Conservation (phyloP, 805 yeast genomes). For the Barnettozyma pratensis region DNA sequence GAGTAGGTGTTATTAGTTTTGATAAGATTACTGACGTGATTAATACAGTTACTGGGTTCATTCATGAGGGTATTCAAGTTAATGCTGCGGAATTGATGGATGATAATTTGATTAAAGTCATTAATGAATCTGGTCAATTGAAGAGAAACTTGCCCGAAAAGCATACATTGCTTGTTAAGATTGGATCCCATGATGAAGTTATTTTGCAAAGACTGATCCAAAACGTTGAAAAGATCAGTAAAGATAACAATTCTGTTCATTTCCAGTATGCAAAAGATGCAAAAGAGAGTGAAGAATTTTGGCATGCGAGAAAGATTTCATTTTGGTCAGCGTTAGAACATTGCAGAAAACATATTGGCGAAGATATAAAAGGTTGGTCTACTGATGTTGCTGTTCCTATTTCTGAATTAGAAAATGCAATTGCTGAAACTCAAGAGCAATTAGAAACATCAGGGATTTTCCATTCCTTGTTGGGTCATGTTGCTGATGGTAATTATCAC, state of each 20-base stretch:
- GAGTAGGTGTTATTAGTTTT: conserved; percentile 61
- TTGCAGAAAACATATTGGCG: conserved; percentile 42
- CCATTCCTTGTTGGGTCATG: conserved; percentile 65
- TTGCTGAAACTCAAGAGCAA: conserved; percentile 54
- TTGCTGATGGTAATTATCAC: conserved; percentile 77
- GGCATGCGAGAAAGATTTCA: conserved; percentile 67
- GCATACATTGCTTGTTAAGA: conserved; percentile 56
- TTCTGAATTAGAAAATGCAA: conserved; percentile 52
- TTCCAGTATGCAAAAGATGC: conserved; percentile 52
- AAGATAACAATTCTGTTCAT: conserved; percentile 41
- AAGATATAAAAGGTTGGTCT: conserved; percentile 51
- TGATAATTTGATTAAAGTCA: conserved; percentile 57
- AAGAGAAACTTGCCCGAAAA: conserved; percentile 43
- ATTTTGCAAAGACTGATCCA: conserved; percentile 35
- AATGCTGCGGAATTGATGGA: conserved; percentile 70
- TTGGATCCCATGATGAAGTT: conserved; percentile 40
- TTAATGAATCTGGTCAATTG: conserved; percentile 50
- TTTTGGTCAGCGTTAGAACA: conserved; percentile 58
- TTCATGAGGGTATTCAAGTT: conserved; percentile 53
- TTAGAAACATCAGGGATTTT: conserved; percentile 43
- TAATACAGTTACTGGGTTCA: conserved; percentile 52
- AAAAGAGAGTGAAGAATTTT: conserved; percentile 55
- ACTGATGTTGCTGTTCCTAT: conserved; percentile 79
- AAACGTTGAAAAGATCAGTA: conserved; percentile 44
- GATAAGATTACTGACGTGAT: conserved; percentile 65